Evolutionary conservation across 805 yeast genomes (phyloP), one percentile per base, ranked within the genome.

Genomic region (Teunomyces pallodes): DNA sequence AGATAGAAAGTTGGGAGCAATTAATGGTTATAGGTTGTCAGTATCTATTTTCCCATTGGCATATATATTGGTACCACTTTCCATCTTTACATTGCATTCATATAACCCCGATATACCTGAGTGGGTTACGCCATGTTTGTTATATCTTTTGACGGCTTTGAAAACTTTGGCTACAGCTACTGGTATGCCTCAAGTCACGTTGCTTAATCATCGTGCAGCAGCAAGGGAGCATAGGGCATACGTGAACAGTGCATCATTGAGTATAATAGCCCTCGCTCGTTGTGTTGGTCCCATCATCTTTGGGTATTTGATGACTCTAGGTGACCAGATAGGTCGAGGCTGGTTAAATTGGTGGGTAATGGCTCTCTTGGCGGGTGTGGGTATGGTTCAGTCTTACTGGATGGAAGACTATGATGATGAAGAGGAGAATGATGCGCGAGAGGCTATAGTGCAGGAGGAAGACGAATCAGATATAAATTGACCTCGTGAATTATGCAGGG

Each of bases 331-430:
- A 17, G 43, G 47, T n/a, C 51, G 52, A 4, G 67, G 64, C 10
- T 61, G 69, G 67, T 48, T 69, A 12, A 51, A 61, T 9, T 69
- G 74, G 74, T 68, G 72, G 71, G n/a, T 54, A 9, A 55, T 69
- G 60, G 54, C 67, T 13, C 44, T 56, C 2, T 47, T 67, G 48
- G 62, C 74, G 6, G 44, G 57, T 3, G 54, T 55, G 26, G 73
- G 73, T 3, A 53, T 58, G 33, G 45, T 62, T 26, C 71, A 66
- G 45, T 57, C 69, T 0, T 62, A 58, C 42, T 48, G 52, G 46
- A 59, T 69, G 60, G 45, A 50, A 14, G 71, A 67, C 36, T 50
- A 55, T 42, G 65, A 63, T 2, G 70, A 67, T 44, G 63, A 55
- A 13, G 46, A 47, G 13, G 36, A 24, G 26, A 20, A 30, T 12